Evolutionary conservation across 2,329 filamentous ascomycete species (phyloP), one percentile per base, ranked within the genome.

Genomic region (Calonectria pauciramosa): DNA sequence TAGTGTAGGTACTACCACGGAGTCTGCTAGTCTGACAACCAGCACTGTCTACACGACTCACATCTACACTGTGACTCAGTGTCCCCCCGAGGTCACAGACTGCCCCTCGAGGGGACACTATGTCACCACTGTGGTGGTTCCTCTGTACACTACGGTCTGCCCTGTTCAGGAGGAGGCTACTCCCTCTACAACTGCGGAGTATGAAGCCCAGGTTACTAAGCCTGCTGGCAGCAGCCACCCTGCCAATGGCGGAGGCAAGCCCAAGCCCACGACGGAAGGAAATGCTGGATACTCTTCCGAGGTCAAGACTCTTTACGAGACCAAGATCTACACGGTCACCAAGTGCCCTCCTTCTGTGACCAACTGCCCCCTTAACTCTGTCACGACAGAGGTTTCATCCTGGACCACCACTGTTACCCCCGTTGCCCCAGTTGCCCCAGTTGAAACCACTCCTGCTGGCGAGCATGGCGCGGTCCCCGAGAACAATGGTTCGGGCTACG

Each of bases 291-390:
- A 10, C n/a, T 2, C 44, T 2, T 47, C 44, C 9, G 80, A 80
- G 54, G 82, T 80, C 26, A 81, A 81, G 79, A 87, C 89, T 79
- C 84, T 91, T 82, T 91, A 89, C 86, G 84, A 86, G 80, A 91
- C 89, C 80, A 86, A 87, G 80, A 86, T 88, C 76, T 85, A 89
- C 75, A 91, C 89, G 81, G 85, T 91, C 84, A 91, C 89, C 80
- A 88, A 88, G 41, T 92, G 90, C 83, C 86, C 86, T 68, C 85
- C 89, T 52, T 86, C 84, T 72, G 87, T 90, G 76, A 86, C 87
- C 78, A 83, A 90, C 88, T 92, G 90, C 80, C 82, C 82, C 16
- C 81, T 83, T 65, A 82, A 84, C 38, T 75, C 81, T 26, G 78
- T 84, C 69, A 83, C 80, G 36, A 85, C 84, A 0, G 81, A 83